Evolutionary conservation across 164 flowering plant species (phyloP).

Genomic region (Santalum album): DNA sequence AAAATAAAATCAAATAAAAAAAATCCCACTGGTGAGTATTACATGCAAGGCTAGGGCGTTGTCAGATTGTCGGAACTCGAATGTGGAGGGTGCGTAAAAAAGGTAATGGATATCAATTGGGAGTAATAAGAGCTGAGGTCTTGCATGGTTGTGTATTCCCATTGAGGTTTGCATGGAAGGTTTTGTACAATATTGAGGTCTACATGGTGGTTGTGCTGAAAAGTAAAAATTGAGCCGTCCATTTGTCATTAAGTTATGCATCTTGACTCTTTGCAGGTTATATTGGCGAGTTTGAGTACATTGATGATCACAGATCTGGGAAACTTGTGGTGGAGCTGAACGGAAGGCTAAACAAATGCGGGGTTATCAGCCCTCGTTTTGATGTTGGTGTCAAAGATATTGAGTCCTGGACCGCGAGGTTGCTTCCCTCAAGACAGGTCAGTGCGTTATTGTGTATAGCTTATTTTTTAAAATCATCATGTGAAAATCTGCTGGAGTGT

Average conservation of each 20-base stretch:
- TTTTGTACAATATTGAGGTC: no score
- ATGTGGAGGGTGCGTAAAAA: no score
- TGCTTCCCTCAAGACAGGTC: slow-evolving; percentile 47
- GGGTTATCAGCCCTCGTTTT: slow-evolving; percentile 38
- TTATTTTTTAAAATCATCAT: no score
- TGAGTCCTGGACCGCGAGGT: slow-evolving; percentile 37
- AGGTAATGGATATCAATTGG: no score
- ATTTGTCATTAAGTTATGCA: background rate
- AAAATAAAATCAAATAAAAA: no score
- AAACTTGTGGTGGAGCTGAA: slow-evolving; percentile 40
- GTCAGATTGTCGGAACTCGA: no score
- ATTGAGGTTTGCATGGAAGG: no score
- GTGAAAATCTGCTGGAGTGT: no score
- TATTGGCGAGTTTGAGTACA: slow-evolving; percentile 44
- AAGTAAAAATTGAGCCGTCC: background rate
- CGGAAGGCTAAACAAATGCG: slow-evolving; percentile 41
- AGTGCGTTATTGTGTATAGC: background rate
- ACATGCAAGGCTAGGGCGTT: no score
- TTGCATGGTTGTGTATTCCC: no score
- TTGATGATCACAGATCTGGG: slow-evolving; percentile 40
- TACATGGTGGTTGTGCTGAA: background rate
- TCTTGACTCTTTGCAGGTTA: slow-evolving; percentile 17
- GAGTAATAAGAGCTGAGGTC: no score
- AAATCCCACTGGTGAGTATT: no score
- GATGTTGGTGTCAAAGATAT: slow-evolving; percentile 38